phyloP scores from a whole-genome alignment of 73 alveolate genomes.

The Chromera velia region DNA sequence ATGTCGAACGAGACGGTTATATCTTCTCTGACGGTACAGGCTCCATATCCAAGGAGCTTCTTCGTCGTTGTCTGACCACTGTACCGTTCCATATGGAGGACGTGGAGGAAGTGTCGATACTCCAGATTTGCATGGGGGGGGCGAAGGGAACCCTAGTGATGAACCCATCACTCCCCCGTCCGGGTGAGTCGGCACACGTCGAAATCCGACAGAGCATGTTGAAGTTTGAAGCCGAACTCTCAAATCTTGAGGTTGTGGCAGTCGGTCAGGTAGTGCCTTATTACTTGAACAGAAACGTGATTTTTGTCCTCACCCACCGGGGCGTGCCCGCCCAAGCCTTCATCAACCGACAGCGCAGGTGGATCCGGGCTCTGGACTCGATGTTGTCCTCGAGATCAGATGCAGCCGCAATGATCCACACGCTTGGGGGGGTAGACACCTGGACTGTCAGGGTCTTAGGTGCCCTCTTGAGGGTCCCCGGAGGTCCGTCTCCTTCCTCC shows the following conservation, averaged over 20 bases:
- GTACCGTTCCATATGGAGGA: not conserved
- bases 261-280: constrained; percentile 14
- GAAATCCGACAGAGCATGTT: constrained; percentile 13
- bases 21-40: constrained; percentile 36
- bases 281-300: constrained; percentile 31
- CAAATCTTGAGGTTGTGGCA: constrained; percentile 22
- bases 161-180: not conserved
- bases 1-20: constrained; percentile 22
- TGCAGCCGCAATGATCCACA: too few species aligned
- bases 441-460: too few species aligned
- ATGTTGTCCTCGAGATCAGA: too few species aligned
- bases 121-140: constrained; percentile 21
- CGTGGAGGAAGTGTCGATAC: not conserved
- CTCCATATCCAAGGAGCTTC: constrained; percentile 10
- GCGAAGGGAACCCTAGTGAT: constrained; percentile 23
- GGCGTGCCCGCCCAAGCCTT: constrained; percentile 33
- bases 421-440: too few species aligned
- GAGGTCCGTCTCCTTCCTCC: constrained; percentile 9
- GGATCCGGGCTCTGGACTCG: not conserved
- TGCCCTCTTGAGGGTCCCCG: too few species aligned
- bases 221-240: constrained; percentile 16
- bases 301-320: constrained; percentile 2
- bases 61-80: too few species aligned
- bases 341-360: constrained; percentile 10
- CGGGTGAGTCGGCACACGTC: not conserved